Evolutionary conservation across 2,329 filamentous ascomycete genomes (phyloP), one percentile per base, ranked within the genome.

Genomic region (Lasiodiplodia sp.): DNA sequence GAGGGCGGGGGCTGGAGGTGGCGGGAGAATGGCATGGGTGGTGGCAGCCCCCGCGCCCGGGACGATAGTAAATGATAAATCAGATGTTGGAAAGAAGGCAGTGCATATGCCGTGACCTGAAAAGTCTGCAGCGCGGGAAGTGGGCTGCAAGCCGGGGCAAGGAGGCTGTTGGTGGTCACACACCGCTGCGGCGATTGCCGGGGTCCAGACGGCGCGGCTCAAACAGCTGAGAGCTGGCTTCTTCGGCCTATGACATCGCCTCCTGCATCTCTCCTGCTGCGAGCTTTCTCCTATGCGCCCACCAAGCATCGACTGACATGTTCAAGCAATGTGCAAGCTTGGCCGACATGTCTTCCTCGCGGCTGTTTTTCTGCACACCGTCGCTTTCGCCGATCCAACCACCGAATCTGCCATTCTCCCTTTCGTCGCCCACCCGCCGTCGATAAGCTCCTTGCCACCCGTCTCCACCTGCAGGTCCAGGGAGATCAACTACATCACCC

Each of bases 401-500:
- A 58, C 44, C 62, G 58, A 66, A n/a, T 40, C 71, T 70, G 60
- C 67, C 68, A 52, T 57, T 34, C 44, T 68, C 71, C n/a, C 71
- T 70, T 38, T 65, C 68, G 68, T 14, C 31, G 53, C 25, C 58
- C 38, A 53, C 69, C 12, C 67, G 71, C 40, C 67, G 31, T 34
- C 31, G 57, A 49, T 64, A 37, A 68, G 49, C 51, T 40, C 67
- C 51, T 28, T 68, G 66, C 55, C 66, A 18, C 23, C 66, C 21
- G 56, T 25, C 12, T 73, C 78, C 23, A 83, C 80, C 60, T 86
- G 84, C 76, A 80, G 79, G 14, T 84, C 79, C 70, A 87, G 87
- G 72, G 93, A 90, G 1, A 89, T 93, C 76, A 94, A 95, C 79
- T 93, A 94, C 79, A 92, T 95, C 71, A 94, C 91, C 12, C 91